Evolutionary conservation across 148 eudicot species (phyloP), one percentile per base, ranked within the genome.

Genomic region (Rhododendron simsii): DNA sequence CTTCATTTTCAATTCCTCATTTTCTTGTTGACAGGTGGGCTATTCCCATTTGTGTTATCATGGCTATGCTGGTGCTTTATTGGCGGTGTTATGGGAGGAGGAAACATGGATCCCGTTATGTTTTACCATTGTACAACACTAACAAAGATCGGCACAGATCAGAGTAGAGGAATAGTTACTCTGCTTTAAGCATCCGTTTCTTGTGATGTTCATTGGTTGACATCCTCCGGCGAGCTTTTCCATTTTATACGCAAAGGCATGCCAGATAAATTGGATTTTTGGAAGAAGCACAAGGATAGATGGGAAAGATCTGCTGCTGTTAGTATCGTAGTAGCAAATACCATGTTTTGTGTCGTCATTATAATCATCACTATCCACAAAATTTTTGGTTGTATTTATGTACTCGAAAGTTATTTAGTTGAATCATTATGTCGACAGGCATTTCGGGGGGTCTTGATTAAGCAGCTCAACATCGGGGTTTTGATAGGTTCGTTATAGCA

Each of bases 21-120:
- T 55, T 45, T 39, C 9, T 74, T 89, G 61, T 84, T 84, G 88
- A 86, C 92, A 96, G 99, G 95, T 97, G 99, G 99, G 99, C 98
- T 21, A 90, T 94, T 76, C 99, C 98, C 9, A 80, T 95, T 39
- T 87, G 93, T 81, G 89, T 91, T 37, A 51, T 95, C 33, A 86
- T 85, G 12, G 90, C 87, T 2, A 41, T 92, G 63, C 86, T 95
- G 84, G 84, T 95, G 77, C 89, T 93, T 5, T 97, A 97, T 86
- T 97, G 98, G 99, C 95, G 98, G 86, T 94, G 96, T 87, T 94
- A 87, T 65, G 98, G 95, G 74, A 95, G 95, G 90, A 90, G 92
- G 90, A 94, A 93, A 90, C 91, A 90, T 86, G 92, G 94, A 28
- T 79, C 92, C 45, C 81, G 88, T 45, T 93, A 93, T 94, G 83